A percentile compares a stretch with the other conserved stretches of the same genome.
These are phyloP conservation scores for Chlorella sp. DNA, from an alignment of 139 green algal species.

Conservation along the genomic window DNA sequence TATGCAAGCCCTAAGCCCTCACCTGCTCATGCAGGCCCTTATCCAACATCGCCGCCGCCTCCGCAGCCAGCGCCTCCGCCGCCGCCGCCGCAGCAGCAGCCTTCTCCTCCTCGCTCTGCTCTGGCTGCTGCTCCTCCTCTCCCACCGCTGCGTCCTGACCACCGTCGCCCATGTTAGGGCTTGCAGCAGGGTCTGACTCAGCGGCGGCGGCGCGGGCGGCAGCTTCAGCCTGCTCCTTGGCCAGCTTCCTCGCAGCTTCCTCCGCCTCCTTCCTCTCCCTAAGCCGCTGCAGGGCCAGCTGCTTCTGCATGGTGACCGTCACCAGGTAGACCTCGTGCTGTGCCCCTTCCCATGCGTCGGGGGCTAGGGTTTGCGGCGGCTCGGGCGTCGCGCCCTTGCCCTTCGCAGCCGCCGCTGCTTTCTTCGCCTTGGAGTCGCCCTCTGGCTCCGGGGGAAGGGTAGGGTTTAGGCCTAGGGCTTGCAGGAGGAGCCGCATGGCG, in stretches of 20 bases:
- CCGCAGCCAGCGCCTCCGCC: constrained; percentile 1
- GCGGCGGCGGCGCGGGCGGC: too few relatives aligned
- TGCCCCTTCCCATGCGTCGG: constrained; percentile 12
- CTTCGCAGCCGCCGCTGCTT: too few relatives aligned
- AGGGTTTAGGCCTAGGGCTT: constrained; percentile 35
- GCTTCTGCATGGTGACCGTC: not conserved
- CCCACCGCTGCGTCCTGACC: not conserved
- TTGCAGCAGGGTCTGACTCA: not conserved
- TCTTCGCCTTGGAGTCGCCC: constrained; percentile 15
- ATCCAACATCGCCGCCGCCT: constrained; percentile 1
- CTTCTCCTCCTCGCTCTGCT: constrained; percentile 2
- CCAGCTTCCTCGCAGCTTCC: not conserved
- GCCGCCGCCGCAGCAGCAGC: constrained; percentile 6
- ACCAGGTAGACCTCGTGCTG: constrained; percentile 11
- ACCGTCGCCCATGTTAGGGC: not conserved
- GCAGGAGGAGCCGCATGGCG: constrained; percentile 27
- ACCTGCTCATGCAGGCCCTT: too few relatives aligned
- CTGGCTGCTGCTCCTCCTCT: not conserved
- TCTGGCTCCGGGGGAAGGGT: constrained; percentile 19
- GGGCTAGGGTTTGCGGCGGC: constrained; percentile 2
- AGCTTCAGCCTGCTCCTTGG: not conserved
- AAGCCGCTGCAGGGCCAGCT: not conserved
- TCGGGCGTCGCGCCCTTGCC: constrained; percentile 2
- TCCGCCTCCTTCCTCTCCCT: not conserved
- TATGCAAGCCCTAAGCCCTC: too few relatives aligned